Percentiles rank a stretch among this genome's conserved stretches.
Evolutionary conservation across 306 rosid species (phyloP).

Genomic region (Fragaria iinumae): DNA sequence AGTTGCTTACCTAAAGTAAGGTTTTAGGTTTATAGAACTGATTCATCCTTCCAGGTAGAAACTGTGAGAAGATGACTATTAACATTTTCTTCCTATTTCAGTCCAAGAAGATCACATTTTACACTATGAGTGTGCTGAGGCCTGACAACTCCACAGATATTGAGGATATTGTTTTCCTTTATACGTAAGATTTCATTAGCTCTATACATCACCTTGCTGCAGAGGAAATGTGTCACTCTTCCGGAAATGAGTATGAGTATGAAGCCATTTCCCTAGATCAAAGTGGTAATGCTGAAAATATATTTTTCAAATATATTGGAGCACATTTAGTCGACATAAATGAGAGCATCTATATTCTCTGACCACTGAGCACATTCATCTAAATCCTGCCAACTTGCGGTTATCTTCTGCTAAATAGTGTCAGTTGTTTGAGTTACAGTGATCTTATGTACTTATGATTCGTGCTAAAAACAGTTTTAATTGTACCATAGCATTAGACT

Average conservation of each 20-base stretch:
- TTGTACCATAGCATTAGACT: neutral
- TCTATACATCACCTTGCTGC: conserved; percentile 3
- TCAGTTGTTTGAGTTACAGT: conserved; percentile 7
- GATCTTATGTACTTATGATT: neutral
- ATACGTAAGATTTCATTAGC: conserved; percentile 55
- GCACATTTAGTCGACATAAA: neutral
- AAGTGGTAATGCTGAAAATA: neutral
- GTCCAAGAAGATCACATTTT: conserved; percentile 73
- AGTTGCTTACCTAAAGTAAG: conserved; percentile 59
- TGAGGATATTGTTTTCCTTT: conserved; percentile 73
- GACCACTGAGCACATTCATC: conserved; percentile 11
- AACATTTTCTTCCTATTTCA: conserved; percentile 35
- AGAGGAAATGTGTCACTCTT: conserved; percentile 15
- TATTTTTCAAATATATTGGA: neutral
- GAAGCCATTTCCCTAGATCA: conserved; percentile 2
- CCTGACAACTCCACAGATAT: conserved; percentile 53
- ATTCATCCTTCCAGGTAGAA: conserved; percentile 16
- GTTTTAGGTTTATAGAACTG: conserved; percentile 22
- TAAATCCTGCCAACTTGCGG: conserved; percentile 20
- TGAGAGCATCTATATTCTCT: neutral
- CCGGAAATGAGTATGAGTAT: neutral
- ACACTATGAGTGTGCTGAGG: conserved; percentile 90
- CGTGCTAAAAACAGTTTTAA: neutral
- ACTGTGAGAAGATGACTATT: conserved; percentile 9
- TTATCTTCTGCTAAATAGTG: conserved; percentile 17